Evolutionary conservation across 805 yeast genomes (phyloP), one percentile per base, ranked within the genome.

Genomic region (Candida piceae): DNA sequence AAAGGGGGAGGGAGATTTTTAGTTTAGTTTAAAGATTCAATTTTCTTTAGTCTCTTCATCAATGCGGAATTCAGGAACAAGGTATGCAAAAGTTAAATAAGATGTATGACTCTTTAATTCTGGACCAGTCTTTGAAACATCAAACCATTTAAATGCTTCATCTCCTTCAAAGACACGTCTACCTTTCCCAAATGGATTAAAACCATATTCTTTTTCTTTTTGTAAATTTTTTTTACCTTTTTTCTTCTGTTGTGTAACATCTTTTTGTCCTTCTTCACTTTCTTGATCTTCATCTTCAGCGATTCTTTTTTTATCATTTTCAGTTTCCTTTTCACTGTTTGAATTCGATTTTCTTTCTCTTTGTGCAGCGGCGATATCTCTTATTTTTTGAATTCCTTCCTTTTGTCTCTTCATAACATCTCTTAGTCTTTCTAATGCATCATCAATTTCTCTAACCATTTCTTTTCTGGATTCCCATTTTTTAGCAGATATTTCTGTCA

Each of bases 31-130:
- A 10, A 28, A 16, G 16, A 12, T 4, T 15, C 18, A 5, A 7
- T 21, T 13, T 7, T 21, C 20, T 20, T 31, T 4, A 7, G 17
- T 23, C 5, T 19, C 24, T 9, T 16, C 16, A 6, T n/a, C 19
- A 3, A 22, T 16, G 13, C 13, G 22, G n/a, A 27, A n/a, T 27
- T 31, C 32, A 2, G 60, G 61, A 33, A 51, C 41, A 23, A 49
- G 71, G 40, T 68, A 70, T 17, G 98, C 99, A 71, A 93, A 93
- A 2, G 96, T 86, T 52, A 93, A 64, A 56, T 87, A 93, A 0
- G 96, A 86, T 0, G 99, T 93, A 52, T 93, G 99, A 6, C 88
- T 81, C 63, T 90, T 90, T 50, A 90, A 69, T 55, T 93, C 97
- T 3, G 79, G 52, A 57, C 90, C 98, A 7, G 80, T 68, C 57